Evolutionary conservation across 305 asterid species (phyloP), one percentile per base, ranked within the genome.

Genomic region (Solanum chacoense): DNA sequence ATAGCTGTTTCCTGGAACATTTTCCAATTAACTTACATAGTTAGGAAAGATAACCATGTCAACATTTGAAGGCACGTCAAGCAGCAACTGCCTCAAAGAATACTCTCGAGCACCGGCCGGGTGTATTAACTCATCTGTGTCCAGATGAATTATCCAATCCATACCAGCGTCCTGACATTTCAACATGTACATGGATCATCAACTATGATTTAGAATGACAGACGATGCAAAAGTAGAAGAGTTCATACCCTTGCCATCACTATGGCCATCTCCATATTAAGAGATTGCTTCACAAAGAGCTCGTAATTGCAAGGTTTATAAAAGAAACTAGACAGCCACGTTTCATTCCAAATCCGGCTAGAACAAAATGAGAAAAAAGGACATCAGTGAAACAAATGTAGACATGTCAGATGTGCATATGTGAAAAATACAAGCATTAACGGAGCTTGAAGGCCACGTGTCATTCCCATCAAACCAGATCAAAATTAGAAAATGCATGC

Each of bases 181-280:
- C 67, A 71, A 81, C 88, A 87, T 20, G 73, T 18, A 45, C 38
- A 31, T 83, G 85, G 38, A 38, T 92, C 16, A 87, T 81, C 16
- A 78, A 69, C 36, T 88, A 42, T 84, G 71, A 69, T 38, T 69
- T 55, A 31, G 29, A 87, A 89, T 73, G 88, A 69, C 1, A 71
- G 24, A 34, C 20, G 1, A 73, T 34, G 38, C 73, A 38, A 6
- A n/a, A 71, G 85, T 75, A 88, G 69, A 42, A 89, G 45, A 32
- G 87, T 74, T 81, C 94, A 88, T 96, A 96, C 99, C 96, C 96
- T 93, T 87, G 99, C 98, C 98, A 97, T 95, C 88, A 93, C 94
- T 74, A 96, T 94, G 24, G 99, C 98, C 98, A 94, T 95, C 93
- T 97, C 99, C 99, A 96, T 97, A 93, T 97, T 97, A 36, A 97